Conservation (phyloP, 2,329 filamentous ascomycete species). For the Torrubiella hemipterigena region DNA sequence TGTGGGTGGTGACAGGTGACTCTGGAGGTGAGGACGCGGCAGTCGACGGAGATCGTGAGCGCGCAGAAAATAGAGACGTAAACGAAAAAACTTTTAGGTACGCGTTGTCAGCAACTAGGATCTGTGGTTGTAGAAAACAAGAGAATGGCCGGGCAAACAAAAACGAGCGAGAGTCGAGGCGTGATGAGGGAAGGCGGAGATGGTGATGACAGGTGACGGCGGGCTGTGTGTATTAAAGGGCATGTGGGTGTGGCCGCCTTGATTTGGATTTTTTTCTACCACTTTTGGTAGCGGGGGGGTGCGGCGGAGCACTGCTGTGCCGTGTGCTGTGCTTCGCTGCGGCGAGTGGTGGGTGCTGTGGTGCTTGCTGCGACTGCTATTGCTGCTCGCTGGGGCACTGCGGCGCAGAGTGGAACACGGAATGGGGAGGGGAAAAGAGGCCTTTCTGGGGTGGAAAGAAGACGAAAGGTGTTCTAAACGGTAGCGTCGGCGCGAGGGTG, state of each 20-base stretch:
- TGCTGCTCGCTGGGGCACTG: background rate
- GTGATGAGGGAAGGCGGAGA: background rate
- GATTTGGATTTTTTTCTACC: background rate
- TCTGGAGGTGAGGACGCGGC: slow-evolving; percentile 31
- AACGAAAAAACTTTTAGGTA: slow-evolving; percentile 63
- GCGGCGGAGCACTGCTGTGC: background rate
- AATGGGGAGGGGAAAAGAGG: too few species aligned
- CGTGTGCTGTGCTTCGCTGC: background rate
- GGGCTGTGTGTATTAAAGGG: background rate
- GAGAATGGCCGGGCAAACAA: background rate
- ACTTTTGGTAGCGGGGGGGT: background rate
- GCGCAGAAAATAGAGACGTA: slow-evolving; percentile 65
- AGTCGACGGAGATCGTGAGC: slow-evolving; percentile 29
- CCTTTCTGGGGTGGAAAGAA: too few species aligned
- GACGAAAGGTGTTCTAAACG: too few species aligned
- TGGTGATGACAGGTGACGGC: too few species aligned
- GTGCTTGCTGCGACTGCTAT: background rate
- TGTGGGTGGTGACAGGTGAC: slow-evolving; percentile 16
- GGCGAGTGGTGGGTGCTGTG: background rate
- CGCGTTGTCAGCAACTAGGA: slow-evolving; percentile 3
- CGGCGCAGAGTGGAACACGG: background rate
- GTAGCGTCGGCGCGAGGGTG: too few species aligned
- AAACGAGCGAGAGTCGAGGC: background rate
- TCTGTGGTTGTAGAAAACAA: slow-evolving; percentile 2
- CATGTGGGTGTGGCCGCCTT: background rate